Conservation (phyloP, 116 monocot genomes). For the Iris pallida region DNA sequence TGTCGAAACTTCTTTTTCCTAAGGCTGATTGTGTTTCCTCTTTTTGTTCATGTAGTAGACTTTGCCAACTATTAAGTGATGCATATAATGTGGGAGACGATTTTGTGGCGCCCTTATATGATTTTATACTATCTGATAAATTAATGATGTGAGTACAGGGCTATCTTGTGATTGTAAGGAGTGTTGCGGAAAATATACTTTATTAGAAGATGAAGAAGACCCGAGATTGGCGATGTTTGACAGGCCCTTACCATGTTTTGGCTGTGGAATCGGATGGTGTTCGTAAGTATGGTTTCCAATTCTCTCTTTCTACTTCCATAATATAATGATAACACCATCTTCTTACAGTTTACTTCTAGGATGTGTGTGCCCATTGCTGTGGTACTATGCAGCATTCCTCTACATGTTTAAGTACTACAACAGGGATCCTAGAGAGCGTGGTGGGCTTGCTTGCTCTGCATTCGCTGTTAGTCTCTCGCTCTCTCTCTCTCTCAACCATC, state of each 20-base stretch:
- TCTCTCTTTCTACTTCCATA: constrained; percentile 2
- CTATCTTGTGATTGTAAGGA: constrained; percentile 25
- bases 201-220: constrained; percentile 74
- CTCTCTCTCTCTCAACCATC: not conserved
- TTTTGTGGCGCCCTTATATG: too few relatives aligned
- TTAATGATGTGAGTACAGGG: constrained; percentile 16
- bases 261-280: constrained; percentile 93
- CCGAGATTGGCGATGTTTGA: constrained; percentile 54
- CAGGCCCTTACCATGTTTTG: constrained; percentile 76
- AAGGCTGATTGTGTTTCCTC: too few relatives aligned
- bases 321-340: not conserved
- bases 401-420: constrained; percentile 65
- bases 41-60: too few relatives aligned
- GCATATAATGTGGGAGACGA: too few relatives aligned
- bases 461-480: constrained; percentile 48
- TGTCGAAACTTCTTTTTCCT: too few relatives aligned
- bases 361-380: constrained; percentile 64
- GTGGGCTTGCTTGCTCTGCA: constrained; percentile 74
- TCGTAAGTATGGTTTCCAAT: constrained; percentile 42
- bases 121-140: too few relatives aligned
- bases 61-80: too few relatives aligned
- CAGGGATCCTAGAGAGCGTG: constrained; percentile 79
- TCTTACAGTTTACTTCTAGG: constrained; percentile 68
- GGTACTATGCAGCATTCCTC: constrained; percentile 65
- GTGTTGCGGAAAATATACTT: constrained; percentile 39